Conservation (phyloP, 2,329 filamentous ascomycete species). For the Alternaria arbusti region DNA sequence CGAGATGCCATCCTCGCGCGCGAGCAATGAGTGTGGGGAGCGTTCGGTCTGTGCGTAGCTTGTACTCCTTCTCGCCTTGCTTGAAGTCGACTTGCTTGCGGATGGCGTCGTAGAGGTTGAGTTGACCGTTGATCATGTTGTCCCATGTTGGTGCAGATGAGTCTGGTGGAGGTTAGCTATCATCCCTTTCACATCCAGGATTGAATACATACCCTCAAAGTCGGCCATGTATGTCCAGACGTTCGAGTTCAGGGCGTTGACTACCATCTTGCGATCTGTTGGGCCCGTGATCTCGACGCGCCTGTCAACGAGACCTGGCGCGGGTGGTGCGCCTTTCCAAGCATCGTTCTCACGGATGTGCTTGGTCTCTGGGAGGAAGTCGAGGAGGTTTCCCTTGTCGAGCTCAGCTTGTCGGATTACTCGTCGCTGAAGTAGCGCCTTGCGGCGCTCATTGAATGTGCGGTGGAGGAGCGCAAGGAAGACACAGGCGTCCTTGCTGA, state of each 20-base stretch:
- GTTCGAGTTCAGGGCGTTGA: slow-evolving; percentile 93
- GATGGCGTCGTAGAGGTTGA: slow-evolving; percentile 96
- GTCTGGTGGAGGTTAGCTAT: slow-evolving; percentile 61
- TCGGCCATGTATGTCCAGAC: slow-evolving; percentile 99
- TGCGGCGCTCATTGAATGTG: slow-evolving; percentile 89
- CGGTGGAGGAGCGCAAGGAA: slow-evolving; percentile 95
- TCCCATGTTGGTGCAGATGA: slow-evolving; percentile 97
- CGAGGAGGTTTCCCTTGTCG: slow-evolving; percentile 84
- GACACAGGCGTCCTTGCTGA: slow-evolving; percentile 85
- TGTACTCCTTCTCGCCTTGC: slow-evolving; percentile 94
- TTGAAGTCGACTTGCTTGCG: slow-evolving; percentile 96
- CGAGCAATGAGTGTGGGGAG: slow-evolving; percentile 92
- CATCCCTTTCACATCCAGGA: not conserved
- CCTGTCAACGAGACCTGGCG: slow-evolving; percentile 89
- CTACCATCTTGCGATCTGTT: slow-evolving; percentile 98
- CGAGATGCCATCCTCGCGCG: slow-evolving; percentile 95
- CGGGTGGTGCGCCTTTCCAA: slow-evolving; percentile 91
- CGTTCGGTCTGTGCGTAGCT: slow-evolving; percentile 87
- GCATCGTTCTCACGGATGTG: slow-evolving; percentile 92
- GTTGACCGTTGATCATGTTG: slow-evolving; percentile 98
- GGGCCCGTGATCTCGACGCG: slow-evolving; percentile 97
- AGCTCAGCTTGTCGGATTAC: slow-evolving; percentile 88
- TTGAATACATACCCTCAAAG: slow-evolving; percentile 76
- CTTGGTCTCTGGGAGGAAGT: slow-evolving; percentile 95
- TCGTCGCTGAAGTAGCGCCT: slow-evolving; percentile 85